These are phyloP conservation scores for Fraxinus latifolia DNA, from an alignment of 305 asterid genomes.

Conservation along the genomic window DNA sequence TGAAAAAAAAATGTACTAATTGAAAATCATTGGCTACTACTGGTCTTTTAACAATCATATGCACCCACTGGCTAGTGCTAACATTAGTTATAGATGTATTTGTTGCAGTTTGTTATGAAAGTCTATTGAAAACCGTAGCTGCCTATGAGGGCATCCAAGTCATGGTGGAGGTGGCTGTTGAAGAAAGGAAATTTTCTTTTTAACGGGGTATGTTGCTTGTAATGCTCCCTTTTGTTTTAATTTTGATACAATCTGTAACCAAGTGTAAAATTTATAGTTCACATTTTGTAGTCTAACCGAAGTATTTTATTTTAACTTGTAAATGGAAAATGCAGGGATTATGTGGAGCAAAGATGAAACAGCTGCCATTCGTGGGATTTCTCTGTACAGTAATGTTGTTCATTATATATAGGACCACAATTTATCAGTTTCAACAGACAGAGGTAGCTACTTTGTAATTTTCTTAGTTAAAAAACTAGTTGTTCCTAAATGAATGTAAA, in stretches of 20 bases:
- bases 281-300: neutral
- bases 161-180: conserved; percentile 61
- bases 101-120: conserved; percentile 47
- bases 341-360: conserved; percentile 39
- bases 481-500: neutral
- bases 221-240: neutral
- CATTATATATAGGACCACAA: conserved; percentile 43
- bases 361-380: conserved; percentile 36
- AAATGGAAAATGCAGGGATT: conserved; percentile 34
- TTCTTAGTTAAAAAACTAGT: neutral
- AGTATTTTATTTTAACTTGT: conserved; percentile 12
- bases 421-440: conserved; percentile 40
- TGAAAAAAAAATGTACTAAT: conserved; percentile 4
- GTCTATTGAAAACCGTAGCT: conserved; percentile 21
- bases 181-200: conserved; percentile 50
- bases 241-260: neutral
- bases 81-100: conserved; percentile 4
- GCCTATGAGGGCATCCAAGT: conserved; percentile 60
- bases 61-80: conserved; percentile 15
- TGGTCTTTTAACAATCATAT: neutral
- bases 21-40: conserved; percentile 4
- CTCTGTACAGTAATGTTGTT: conserved; percentile 40
- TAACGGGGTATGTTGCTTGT: conserved; percentile 50
- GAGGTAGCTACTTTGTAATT: conserved; percentile 28
- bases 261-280: neutral